Base-by-base conservation (phyloP, 2,329 filamentous ascomycete genomes). In the Myriosclerotinia curreyana region DNA sequence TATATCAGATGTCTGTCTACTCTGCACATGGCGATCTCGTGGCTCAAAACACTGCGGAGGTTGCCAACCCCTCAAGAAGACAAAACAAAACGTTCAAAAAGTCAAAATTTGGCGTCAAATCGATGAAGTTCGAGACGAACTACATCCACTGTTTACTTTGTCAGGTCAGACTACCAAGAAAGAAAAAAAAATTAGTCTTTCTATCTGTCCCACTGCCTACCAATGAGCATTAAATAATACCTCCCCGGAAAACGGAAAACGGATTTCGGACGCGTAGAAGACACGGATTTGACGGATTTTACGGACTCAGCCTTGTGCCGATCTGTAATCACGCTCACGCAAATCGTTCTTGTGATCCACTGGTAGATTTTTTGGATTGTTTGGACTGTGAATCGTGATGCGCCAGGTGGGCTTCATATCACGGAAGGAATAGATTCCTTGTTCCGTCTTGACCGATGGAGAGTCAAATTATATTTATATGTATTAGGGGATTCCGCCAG, bases 241-340 rank as follows among this genome's bases (percentile, higher is more conserved):
- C 15, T 36, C 25, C 22, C 17, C 11, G 20, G 20, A 22, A 7
- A 36, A 53, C 50, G 50, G 50, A 36, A 36, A 53, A 53, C 50
- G 50, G 50, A 52, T 12, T 34, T 34, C 50, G 50, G 50, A 53
- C 31, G 20, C 14, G 7, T 34, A 20, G 3, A 12, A 58, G 12
- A 34, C n/a, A n/a, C n/a, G n/a, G n/a, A 22, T 48, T 4, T 20
- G 22, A 40, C 15, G 50, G 60, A 51, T 44, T 44, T 44, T 38
- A 14, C 46, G 61, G 61, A 59, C 28, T 51, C 46, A 64, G 46
- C 53, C 61, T 59, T 64, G 54, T 36, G 14, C 61, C 53, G 53
- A 59, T 51, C 53, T 46, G 25, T 42, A 50, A 50, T 59, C 44
- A 58, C 42, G 25, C 44, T 22, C 44, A 56, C 36, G 53, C 44